A percentile compares a stretch with the other conserved stretches of the same genome.
Evolutionary conservation across 2,329 filamentous ascomycete species (phyloP).

Genomic region (Colletotrichum sp.): DNA sequence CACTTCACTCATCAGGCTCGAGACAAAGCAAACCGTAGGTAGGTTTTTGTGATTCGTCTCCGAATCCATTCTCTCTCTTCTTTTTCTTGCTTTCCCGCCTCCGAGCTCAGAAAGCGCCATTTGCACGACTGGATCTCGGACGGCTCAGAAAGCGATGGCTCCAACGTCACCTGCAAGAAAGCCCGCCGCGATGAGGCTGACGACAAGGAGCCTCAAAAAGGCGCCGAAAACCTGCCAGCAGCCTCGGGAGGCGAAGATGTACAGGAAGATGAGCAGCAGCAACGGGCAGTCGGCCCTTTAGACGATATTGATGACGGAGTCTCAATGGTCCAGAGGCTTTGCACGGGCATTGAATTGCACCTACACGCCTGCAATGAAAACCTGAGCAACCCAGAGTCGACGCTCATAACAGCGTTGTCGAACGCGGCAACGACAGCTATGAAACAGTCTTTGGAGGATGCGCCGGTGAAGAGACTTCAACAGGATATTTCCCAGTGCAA

Average conservation of each 20-base stretch:
- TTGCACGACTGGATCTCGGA: background rate
- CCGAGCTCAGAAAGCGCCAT: background rate
- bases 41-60: too few relatives aligned
- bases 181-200: background rate
- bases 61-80: too few relatives aligned
- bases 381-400: background rate
- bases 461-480: fast-evolving
- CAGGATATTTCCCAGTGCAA: background rate
- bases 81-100: too few relatives aligned
- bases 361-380: background rate
- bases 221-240: background rate
- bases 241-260: fast-evolving
- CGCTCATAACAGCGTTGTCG: background rate
- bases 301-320: fast-evolving
- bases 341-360: background rate
- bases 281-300: fast-evolving
- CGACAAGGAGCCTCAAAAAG: fast-evolving
- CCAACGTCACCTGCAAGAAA: background rate
- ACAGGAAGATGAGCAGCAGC: background rate
- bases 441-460: background rate
- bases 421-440: background rate
- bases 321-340: background rate
- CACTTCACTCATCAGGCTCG: too few relatives aligned
- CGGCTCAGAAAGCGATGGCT: background rate
- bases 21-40: too few relatives aligned